A percentile compares a stretch with the other conserved stretches of the same genome.
phyloP scores from a whole-genome alignment of 192 early-diverging fungal genomes.

The Linnemannia schmuckeri region DNA sequence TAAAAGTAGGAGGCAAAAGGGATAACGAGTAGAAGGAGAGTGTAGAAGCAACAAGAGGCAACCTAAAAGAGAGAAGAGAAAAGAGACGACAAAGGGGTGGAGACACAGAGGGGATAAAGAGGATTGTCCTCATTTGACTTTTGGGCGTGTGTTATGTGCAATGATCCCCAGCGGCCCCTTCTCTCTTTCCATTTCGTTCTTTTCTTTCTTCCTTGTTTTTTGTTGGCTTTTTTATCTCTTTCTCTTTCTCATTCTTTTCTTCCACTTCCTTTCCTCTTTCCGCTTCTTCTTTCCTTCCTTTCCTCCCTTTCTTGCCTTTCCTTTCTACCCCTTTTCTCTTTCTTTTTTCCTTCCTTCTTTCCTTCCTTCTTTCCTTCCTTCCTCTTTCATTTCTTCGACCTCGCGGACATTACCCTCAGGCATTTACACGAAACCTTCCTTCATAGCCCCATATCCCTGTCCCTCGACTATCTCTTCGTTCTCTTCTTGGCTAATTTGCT shows the following conservation, averaged over 20 bases:
- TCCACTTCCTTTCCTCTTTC: not conserved
- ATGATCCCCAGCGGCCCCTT: not conserved
- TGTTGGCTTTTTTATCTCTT: not conserved
- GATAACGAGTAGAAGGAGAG: not conserved
- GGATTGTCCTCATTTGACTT: not conserved
- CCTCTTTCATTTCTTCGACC: not conserved
- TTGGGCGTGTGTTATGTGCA: not conserved
- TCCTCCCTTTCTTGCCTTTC: not conserved
- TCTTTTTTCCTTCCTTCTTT: not conserved
- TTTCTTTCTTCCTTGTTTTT: conserved; percentile 4
- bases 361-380: not conserved
- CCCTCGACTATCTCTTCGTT: not conserved
- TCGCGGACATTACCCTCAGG: not conserved
- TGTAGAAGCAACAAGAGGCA: not conserved
- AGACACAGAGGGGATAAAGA: too few relatives aligned
- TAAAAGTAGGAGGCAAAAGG: not conserved
- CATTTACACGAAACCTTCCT: not conserved
- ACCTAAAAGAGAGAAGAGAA: not conserved
- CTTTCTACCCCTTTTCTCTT: not conserved
- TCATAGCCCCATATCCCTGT: not conserved
- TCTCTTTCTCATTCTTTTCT: not conserved
- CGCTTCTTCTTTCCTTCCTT: not conserved
- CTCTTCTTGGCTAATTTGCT: not conserved
- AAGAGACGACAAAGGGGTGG: not conserved
- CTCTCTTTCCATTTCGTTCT: not conserved